These are phyloP conservation scores for Erythrophleum fordii DNA, from an alignment of 306 rosid genomes.

Conservation along the genomic window DNA sequence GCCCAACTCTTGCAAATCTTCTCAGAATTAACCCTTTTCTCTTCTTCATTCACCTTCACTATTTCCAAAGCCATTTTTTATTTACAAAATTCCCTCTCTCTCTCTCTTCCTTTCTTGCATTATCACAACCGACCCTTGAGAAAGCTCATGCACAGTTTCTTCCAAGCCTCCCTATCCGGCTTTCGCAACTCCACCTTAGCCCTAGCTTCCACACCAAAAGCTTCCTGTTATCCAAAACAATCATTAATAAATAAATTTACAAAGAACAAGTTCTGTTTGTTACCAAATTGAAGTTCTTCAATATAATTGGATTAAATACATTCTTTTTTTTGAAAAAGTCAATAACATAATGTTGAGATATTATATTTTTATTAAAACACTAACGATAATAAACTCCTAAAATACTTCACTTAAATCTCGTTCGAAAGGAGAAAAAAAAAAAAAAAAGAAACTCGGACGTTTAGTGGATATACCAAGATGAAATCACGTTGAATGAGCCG, in stretches of 20 bases:
- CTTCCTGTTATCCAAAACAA: constrained; percentile 49
- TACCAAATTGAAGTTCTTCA: neutral
- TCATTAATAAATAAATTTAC: neutral
- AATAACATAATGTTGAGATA: too few relatives aligned
- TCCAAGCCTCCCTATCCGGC: constrained; percentile 75
- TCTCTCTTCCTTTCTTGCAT: neutral
- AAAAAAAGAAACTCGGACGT: too few relatives aligned
- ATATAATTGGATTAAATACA: too few relatives aligned
- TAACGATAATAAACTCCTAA: too few relatives aligned
- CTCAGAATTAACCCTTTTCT: neutral
- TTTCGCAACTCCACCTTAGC: constrained; percentile 48
- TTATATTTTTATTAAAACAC: too few relatives aligned
- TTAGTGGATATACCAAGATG: constrained; percentile 48
- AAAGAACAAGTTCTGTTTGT: too few relatives aligned
- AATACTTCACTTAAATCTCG: too few relatives aligned
- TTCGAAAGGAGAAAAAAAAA: too few relatives aligned
- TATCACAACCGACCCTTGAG: constrained; percentile 64
- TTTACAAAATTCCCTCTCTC: neutral
- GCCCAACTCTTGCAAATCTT: neutral
- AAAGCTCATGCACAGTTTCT: constrained; percentile 62
- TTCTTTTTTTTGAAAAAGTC: too few relatives aligned
- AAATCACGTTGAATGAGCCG: constrained; percentile 58
- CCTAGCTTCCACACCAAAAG: constrained; percentile 56
- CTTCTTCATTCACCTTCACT: neutral
- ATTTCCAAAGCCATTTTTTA: neutral